Evolutionary conservation across 768 basidiomycete species (phyloP).

Genomic region (Sarcodon sp.): DNA sequence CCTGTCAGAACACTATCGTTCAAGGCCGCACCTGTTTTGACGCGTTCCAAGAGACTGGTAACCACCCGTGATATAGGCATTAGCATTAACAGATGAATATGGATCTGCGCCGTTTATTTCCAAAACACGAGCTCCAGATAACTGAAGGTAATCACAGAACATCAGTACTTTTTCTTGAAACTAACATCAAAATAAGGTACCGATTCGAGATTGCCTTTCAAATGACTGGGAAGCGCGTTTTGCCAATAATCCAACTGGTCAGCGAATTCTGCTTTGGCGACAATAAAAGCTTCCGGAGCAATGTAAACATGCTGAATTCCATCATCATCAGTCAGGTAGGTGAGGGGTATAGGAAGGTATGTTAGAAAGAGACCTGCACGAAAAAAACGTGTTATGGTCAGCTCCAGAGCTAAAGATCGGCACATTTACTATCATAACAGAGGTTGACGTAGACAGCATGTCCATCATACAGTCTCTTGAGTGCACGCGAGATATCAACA

Average conservation of each 20-base stretch:
- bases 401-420: background rate
- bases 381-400: background rate
- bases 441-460: conserved; percentile 42
- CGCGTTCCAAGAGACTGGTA: conserved; percentile 36
- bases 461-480: conserved; percentile 45
- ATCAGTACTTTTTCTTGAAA: background rate
- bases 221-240: conserved; percentile 27
- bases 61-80: conserved; percentile 35
- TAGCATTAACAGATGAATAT: conserved; percentile 35
- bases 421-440: conserved; percentile 37
- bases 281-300: conserved; percentile 36
- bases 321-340: conserved; percentile 29
- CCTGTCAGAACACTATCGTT: background rate
- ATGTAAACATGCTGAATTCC: conserved; percentile 37
- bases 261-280: conserved; percentile 34
- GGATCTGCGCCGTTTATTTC: conserved; percentile 39
- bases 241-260: conserved; percentile 45
- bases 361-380: conserved; percentile 16
- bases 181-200: conserved; percentile 14
- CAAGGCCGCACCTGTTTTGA: conserved; percentile 16
- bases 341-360: conserved; percentile 36
- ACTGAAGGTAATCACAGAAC: conserved; percentile 8
- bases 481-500: conserved; percentile 36
- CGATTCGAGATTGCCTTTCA: conserved; percentile 33
- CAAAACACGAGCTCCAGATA: conserved; percentile 39